phyloP scores from a whole-genome alignment of 208 protist genomes.

The Wallacemonas sp. region DNA sequence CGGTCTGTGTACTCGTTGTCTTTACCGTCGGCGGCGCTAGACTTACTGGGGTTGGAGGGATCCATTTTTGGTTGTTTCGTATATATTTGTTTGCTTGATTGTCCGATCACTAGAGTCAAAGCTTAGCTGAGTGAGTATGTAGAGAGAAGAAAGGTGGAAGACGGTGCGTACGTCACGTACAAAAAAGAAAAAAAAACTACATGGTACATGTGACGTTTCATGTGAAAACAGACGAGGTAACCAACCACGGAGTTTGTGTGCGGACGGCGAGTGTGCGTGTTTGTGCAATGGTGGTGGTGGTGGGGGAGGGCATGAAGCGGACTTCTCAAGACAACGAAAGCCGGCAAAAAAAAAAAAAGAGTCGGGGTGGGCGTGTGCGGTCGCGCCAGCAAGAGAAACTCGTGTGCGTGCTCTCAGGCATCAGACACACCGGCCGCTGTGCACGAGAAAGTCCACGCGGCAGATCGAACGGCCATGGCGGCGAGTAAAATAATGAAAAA shows the following conservation, averaged over 20 bases:
- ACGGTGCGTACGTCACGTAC: too few relatives aligned
- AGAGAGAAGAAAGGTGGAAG: not conserved
- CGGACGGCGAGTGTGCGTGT: not conserved
- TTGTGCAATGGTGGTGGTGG: not conserved
- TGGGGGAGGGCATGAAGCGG: not conserved
- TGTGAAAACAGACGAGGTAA: not conserved
- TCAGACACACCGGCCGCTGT: too few relatives aligned
- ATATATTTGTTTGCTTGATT: not conserved
- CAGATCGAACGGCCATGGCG: too few relatives aligned
- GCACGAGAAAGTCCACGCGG: too few relatives aligned
- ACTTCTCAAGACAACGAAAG: not conserved
- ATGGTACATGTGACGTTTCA: not conserved
- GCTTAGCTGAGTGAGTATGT: too few relatives aligned
- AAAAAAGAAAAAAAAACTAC: not conserved
- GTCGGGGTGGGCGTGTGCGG: too few relatives aligned
- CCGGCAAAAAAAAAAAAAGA: not conserved
- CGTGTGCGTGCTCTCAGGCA: too few relatives aligned
- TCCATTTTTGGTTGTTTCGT: not conserved
- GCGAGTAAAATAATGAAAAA: too few relatives aligned
- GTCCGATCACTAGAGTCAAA: too few relatives aligned
- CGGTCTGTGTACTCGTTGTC: slow-evolving; percentile 11
- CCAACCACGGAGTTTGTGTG: not conserved
- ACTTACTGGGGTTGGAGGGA: not conserved
- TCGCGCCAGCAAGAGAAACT: too few relatives aligned
- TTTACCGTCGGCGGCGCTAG: not conserved